Conservation (phyloP, 768 basidiomycete species). For the Exidia glandulosa region DNA sequence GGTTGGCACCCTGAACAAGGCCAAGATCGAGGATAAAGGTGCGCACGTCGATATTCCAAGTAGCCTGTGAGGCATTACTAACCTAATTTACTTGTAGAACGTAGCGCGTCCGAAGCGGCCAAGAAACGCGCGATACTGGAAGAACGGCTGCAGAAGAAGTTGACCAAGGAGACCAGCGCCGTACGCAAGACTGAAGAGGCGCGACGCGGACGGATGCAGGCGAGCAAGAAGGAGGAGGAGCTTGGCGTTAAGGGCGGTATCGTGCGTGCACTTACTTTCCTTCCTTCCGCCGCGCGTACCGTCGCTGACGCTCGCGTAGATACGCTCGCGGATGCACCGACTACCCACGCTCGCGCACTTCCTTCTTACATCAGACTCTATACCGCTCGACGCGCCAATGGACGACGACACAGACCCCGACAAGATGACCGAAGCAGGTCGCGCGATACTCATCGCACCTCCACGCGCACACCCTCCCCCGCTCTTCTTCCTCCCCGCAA, state of each 20-base stretch:
- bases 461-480: slow-evolving; percentile 30
- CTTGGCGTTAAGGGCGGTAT: slow-evolving; percentile 72
- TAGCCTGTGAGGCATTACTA: too few species aligned
- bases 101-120: slow-evolving; percentile 77
- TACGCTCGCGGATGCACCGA: slow-evolving; percentile 63
- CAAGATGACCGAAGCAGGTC: slow-evolving; percentile 6
- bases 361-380: slow-evolving; percentile 60
- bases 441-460: background rate
- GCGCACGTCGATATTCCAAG: too few species aligned
- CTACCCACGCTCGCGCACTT: slow-evolving; percentile 68
- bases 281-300: background rate
- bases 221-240: slow-evolving; percentile 75
- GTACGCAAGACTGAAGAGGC: slow-evolving; percentile 79
- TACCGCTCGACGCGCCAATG: slow-evolving; percentile 19
- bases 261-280: slow-evolving; percentile 31
- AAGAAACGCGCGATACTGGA: slow-evolving; percentile 78
- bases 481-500: slow-evolving; percentile 63
- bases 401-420: slow-evolving; percentile 19
- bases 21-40: slow-evolving; percentile 79
- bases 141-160: slow-evolving; percentile 74
- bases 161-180: slow-evolving; percentile 76
- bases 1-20: slow-evolving; percentile 75
- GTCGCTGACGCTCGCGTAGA: slow-evolving; percentile 24
- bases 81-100: too few species aligned
- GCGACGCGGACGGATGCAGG: slow-evolving; percentile 67